Percentiles rank a stretch among this genome's conserved stretches.
Evolutionary conservation across 768 basidiomycete genomes (phyloP).

Genomic region (Thelephora ganbajun): DNA sequence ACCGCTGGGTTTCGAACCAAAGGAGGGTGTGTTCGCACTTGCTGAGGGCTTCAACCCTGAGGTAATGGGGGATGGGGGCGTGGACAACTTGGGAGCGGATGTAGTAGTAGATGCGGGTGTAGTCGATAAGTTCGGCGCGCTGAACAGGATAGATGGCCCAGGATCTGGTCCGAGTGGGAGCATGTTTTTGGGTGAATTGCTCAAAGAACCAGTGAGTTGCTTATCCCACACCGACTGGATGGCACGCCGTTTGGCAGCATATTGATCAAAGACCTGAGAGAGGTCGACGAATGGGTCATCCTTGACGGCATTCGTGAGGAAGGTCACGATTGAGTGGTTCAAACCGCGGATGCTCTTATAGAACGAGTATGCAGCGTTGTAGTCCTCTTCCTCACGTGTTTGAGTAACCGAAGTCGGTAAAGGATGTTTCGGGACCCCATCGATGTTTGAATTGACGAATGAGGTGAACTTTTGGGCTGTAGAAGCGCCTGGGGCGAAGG

Average conservation of each 20-base stretch:
- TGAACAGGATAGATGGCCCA: background rate
- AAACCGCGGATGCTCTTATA: constrained; percentile 63
- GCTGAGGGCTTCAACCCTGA: background rate
- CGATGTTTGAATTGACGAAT: constrained; percentile 1
- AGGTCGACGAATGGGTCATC: constrained; percentile 62
- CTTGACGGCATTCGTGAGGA: constrained; percentile 42
- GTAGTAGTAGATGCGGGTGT: background rate
- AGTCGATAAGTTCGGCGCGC: background rate
- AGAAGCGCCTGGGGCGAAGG: background rate
- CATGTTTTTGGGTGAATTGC: background rate
- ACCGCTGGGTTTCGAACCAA: background rate
- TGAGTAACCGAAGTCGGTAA: constrained; percentile 3
- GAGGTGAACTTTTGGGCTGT: constrained; percentile 1
- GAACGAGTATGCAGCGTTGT: constrained; percentile 32
- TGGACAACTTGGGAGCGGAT: background rate
- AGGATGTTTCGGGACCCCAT: background rate
- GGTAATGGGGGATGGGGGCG: background rate
- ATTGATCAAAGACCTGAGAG: constrained; percentile 38
- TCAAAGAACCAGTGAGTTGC: constrained; percentile 1
- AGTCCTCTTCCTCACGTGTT: constrained; percentile 14
- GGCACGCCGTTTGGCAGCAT: constrained; percentile 38
- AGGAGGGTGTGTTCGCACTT: no score
- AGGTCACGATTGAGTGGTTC: constrained; percentile 50
- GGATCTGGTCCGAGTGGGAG: background rate
- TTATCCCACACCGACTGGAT: constrained; percentile 44